Evolutionary conservation across 768 basidiomycete species (phyloP), one percentile per base, ranked within the genome.

Genomic region (Chalciporus piperatus): DNA sequence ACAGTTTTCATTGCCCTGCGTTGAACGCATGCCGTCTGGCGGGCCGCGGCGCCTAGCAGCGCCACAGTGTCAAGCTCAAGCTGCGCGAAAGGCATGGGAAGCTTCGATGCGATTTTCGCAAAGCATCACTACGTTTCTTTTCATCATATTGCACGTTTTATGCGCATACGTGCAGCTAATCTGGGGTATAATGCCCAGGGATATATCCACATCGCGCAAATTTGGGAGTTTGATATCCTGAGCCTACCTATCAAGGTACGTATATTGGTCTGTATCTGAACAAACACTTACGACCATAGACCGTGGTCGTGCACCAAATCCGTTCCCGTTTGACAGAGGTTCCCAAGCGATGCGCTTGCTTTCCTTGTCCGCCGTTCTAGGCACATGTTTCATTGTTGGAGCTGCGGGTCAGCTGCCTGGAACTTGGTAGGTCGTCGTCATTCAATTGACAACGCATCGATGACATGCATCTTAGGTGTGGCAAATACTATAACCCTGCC

Each of bases 401-500:
- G 42, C 52, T 48, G 45, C 46, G 19, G 46, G 41, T 10, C 45
- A 13, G 13, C n/a, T n/a, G 16, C 61, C 68, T 37, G 68, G 65
- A 47, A 69, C 67, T 55, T 67, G 66, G 66, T 67, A 22, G 10
- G 67, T 47, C 14, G 13, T 58, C 27, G 30, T 20, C 17, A 20
- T 22, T 13, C 35, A 16, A 37, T 30, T 13, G 8, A 12, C 0
- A 16, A 9, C 19, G n/a, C n/a, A 20, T 38, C 19, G 17, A 42
- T 46, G n/a, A 41, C 51, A 47, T 28, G 43, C 16, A 37, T 48
- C 19, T 40, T 37, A 79, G 65, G 65, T 66, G 80, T 52, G 75
- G 74, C 35, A 83, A 83, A 60, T 73, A 81, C 51, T 83, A 83
- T 52, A 73, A 78, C 68, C 60, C 73, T 9, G 70, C 67, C 12